Percentiles rank a stretch among this genome's conserved stretches.
These are phyloP conservation scores for Nemania sp. DNA, from an alignment of 2,329 filamentous ascomycete species.

Conservation along the genomic window DNA sequence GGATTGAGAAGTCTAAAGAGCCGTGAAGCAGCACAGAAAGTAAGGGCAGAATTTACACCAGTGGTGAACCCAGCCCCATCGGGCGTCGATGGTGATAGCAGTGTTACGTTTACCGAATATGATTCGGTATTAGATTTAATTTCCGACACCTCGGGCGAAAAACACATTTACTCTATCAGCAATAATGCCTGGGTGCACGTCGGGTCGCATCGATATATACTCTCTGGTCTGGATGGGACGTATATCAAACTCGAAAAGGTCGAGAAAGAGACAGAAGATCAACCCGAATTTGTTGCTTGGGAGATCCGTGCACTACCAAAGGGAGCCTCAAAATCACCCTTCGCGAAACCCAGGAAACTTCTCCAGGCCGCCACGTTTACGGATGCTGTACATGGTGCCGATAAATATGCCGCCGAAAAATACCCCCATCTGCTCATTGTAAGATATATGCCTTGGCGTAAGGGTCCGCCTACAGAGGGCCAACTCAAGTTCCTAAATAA, in stretches of 20 bases:
- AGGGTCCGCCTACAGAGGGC: conserved; percentile 62
- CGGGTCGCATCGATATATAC: conserved; percentile 69
- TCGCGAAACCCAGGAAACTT: conserved; percentile 69
- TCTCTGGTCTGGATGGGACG: conserved; percentile 68
- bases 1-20: conserved; percentile 63
- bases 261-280: conserved; percentile 36
- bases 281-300: conserved; percentile 48
- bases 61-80: not conserved
- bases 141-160: conserved; percentile 76
- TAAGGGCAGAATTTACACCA: conserved; percentile 33
- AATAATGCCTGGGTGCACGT: conserved; percentile 82
- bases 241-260: conserved; percentile 58
- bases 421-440: conserved; percentile 72
- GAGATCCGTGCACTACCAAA: conserved; percentile 55
- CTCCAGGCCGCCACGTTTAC: conserved; percentile 68
- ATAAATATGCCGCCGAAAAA: conserved; percentile 72
- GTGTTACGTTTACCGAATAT: conserved; percentile 85
- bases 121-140: conserved; percentile 90
- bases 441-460: conserved; percentile 71
- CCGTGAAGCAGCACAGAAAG: conserved; percentile 51
- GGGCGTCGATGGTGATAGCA: conserved; percentile 34
- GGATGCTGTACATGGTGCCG: conserved; percentile 81
- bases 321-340: conserved; percentile 60
- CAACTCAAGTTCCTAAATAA: conserved; percentile 75
- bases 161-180: conserved; percentile 77